Percentiles rank a stretch among this genome's conserved stretches.
Evolutionary conservation across 202 grass and related monocot genomes (phyloP).

Genomic region (Alloteropsis angusta): DNA sequence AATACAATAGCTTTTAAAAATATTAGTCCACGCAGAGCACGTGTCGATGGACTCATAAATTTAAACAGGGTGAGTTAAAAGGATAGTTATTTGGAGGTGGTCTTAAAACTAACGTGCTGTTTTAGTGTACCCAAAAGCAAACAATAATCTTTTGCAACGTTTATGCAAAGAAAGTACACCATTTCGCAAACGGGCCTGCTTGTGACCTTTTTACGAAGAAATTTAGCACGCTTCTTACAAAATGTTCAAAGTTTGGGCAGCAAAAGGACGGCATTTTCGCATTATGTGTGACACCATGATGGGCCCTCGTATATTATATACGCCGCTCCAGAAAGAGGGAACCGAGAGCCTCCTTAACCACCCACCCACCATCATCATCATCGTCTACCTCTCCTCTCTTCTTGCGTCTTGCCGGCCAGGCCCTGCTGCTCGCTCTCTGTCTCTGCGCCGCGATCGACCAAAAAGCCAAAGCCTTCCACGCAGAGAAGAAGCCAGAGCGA

Average conservation of each 20-base stretch:
- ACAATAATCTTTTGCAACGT: neutral
- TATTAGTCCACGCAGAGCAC: too few relatives aligned
- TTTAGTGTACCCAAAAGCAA: too few relatives aligned
- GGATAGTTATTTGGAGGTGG: too few relatives aligned
- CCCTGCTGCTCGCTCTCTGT: neutral
- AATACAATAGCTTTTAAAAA: too few relatives aligned
- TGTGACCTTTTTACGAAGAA: neutral
- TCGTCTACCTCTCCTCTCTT: neutral
- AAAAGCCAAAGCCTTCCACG: neutral
- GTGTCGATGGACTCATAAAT: too few relatives aligned
- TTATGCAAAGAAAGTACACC: neutral
- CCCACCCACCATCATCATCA: slow-evolving; percentile 16
- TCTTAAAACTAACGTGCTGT: too few relatives aligned
- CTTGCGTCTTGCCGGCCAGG: neutral
- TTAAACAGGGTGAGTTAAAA: too few relatives aligned
- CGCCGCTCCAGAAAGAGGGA: neutral
- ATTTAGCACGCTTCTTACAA: too few relatives aligned
- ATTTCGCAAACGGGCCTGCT: neutral
- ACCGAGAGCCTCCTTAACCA: neutral
- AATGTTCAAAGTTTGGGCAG: neutral
- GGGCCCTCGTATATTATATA: neutral
- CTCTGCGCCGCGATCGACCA: neutral
- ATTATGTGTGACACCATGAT: neutral
- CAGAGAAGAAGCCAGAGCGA: neutral
- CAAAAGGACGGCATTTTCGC: neutral